Evolutionary conservation across 345 rosid genomes (phyloP).

Genomic region (Carallia brachiata): DNA sequence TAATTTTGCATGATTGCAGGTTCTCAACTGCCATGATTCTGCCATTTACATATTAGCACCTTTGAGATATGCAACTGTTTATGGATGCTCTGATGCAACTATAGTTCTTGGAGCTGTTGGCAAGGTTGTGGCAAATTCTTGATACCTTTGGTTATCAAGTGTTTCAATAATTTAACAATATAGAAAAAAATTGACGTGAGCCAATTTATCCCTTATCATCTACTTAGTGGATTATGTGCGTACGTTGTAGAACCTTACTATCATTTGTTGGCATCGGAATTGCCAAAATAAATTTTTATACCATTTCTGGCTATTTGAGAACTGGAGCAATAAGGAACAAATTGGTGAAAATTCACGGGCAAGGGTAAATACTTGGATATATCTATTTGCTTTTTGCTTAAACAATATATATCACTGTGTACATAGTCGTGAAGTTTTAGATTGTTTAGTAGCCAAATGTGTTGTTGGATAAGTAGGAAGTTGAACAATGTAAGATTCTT

Average conservation of each 20-base stretch:
- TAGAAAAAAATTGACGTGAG: not conserved
- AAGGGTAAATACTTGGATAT: too few relatives aligned
- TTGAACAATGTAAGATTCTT: too few relatives aligned
- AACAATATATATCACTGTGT: too few relatives aligned
- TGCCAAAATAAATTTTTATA: too few relatives aligned
- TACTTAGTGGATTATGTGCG: not conserved
- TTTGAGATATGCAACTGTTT: slow-evolving; percentile 82
- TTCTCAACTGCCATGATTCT: slow-evolving; percentile 95
- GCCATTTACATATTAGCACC: slow-evolving; percentile 93
- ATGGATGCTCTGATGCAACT: slow-evolving; percentile 98
- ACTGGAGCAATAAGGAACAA: not conserved
- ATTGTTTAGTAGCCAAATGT: too few relatives aligned
- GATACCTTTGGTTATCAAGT: not conserved
- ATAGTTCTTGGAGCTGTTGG: slow-evolving; percentile 98
- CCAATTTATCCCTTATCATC: not conserved
- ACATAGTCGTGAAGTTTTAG: too few relatives aligned
- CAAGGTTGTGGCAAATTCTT: slow-evolving; percentile 55
- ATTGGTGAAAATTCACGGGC: not conserved
- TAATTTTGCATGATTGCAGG: slow-evolving; percentile 45
- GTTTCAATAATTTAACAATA: not conserved
- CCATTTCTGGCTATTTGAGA: not conserved
- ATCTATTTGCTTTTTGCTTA: too few relatives aligned
- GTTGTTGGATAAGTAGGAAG: too few relatives aligned
- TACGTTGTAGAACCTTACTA: not conserved
- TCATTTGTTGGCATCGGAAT: not conserved